These are phyloP conservation scores for Pisolithus microcarpus DNA, from an alignment of 768 basidiomycete genomes.

Conservation along the genomic window DNA sequence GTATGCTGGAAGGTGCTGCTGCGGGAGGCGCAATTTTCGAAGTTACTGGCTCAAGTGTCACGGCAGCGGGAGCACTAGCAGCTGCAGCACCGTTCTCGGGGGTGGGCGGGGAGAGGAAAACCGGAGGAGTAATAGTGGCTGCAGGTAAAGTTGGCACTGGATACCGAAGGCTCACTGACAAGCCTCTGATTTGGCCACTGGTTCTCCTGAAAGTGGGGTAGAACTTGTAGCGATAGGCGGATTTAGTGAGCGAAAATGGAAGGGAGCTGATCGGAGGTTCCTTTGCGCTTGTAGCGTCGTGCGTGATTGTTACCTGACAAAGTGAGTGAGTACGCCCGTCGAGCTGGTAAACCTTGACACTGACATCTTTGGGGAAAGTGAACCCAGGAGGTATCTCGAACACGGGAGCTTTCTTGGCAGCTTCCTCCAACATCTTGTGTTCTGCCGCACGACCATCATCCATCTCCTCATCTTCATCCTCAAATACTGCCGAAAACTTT, in stretches of 20 bases:
- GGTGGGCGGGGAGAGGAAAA: conserved; percentile 21
- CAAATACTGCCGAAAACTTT: conserved; percentile 62
- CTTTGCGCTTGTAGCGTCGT: conserved; percentile 40
- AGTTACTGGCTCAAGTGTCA: background rate
- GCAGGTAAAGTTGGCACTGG: background rate
- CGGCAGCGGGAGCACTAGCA: conserved; percentile 8
- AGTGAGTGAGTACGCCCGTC: conserved; percentile 3
- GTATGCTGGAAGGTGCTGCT: conserved; percentile 29
- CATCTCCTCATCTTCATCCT: conserved; percentile 40
- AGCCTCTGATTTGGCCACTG: background rate
- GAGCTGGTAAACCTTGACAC: conserved; percentile 15
- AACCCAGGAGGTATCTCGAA: conserved; percentile 61
- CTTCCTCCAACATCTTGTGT: conserved; percentile 43
- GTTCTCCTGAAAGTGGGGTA: conserved; percentile 6
- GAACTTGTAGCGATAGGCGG: conserved; percentile 15
- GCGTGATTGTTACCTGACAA: conserved; percentile 30
- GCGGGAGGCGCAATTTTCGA: conserved; percentile 7
- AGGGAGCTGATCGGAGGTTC: conserved; percentile 60
- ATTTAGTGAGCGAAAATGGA: conserved; percentile 57
- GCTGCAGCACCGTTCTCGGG: conserved; percentile 17
- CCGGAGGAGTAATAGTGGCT: conserved; percentile 11
- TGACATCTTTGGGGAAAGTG: conserved; percentile 57
- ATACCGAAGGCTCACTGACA: conserved; percentile 7
- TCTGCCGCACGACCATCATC: conserved; percentile 38
- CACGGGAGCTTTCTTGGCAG: conserved; percentile 45